These are phyloP conservation scores for Phytophthora lateralis DNA, from an alignment of 352 stramenopile genomes.

Conservation along the genomic window DNA sequence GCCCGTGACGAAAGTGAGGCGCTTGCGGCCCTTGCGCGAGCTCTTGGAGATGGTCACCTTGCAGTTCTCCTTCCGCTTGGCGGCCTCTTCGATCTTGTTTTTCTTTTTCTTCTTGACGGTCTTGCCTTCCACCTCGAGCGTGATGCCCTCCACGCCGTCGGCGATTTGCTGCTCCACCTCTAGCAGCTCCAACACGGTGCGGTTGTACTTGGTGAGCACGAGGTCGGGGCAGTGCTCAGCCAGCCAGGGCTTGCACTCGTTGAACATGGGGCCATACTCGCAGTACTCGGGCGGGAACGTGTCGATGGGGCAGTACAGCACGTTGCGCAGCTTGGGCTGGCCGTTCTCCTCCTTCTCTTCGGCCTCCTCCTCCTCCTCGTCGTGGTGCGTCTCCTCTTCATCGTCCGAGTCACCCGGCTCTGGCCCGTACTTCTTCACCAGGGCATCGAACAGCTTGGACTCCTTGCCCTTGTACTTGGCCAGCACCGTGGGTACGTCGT, in stretches of 20 bases:
- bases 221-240: slow-evolving; percentile 75
- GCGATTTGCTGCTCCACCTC: slow-evolving; percentile 84
- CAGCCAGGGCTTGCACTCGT: slow-evolving; percentile 86
- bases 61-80: slow-evolving; percentile 73
- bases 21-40: slow-evolving; percentile 80
- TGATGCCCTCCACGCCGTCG: slow-evolving; percentile 76
- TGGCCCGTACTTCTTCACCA: slow-evolving; percentile 87
- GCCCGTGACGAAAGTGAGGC: slow-evolving; percentile 81
- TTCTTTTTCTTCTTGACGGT: slow-evolving; percentile 89
- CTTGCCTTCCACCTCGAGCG: slow-evolving; percentile 68
- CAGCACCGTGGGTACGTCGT: slow-evolving; percentile 66
- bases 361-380: slow-evolving; percentile 44
- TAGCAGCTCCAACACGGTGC: slow-evolving; percentile 75
- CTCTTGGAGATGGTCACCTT: slow-evolving; percentile 73
- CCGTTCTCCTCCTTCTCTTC: slow-evolving; percentile 44
- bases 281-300: slow-evolving; percentile 86
- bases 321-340: slow-evolving; percentile 56
- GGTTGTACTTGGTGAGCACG: slow-evolving; percentile 84
- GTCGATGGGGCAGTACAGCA: slow-evolving; percentile 88
- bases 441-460: slow-evolving; percentile 74
- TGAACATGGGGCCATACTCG: slow-evolving; percentile 86
- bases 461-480: slow-evolving; percentile 86
- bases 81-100: slow-evolving; percentile 76
- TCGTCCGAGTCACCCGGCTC: slow-evolving; percentile 79
- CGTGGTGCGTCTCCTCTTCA: slow-evolving; percentile 42